phyloP scores from a whole-genome alignment of 116 monocot genomes.

The Trichopus zeylanicus region DNA sequence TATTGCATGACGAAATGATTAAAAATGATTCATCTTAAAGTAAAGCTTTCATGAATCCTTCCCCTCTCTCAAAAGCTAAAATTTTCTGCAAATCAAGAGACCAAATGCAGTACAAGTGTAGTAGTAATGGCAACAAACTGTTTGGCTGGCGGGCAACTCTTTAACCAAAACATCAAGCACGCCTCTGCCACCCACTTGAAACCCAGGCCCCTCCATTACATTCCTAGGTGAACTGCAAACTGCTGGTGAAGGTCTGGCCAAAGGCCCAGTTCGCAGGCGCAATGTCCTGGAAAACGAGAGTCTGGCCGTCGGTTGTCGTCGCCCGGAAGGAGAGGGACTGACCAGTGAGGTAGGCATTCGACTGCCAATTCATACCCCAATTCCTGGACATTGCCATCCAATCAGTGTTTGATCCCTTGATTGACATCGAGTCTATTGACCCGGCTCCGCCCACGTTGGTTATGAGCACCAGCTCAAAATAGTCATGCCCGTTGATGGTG shows the following conservation, averaged over 20 bases:
- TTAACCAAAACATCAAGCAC: slow-evolving; percentile 2
- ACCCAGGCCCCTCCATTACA: neutral
- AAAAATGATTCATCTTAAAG: too few species aligned
- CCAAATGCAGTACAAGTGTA: neutral
- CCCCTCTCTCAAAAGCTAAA: too few species aligned
- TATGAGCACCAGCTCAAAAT: slow-evolving; percentile 43
- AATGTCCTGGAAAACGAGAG: slow-evolving; percentile 17
- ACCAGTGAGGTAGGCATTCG: slow-evolving; percentile 27
- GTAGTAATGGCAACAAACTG: neutral
- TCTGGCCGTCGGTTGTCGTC: slow-evolving; percentile 23
- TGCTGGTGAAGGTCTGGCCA: slow-evolving; percentile 33
- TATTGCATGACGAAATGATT: too few species aligned
- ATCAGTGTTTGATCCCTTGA: slow-evolving; percentile 34
- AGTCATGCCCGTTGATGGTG: slow-evolving; percentile 31
- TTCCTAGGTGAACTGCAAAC: slow-evolving; percentile 20
- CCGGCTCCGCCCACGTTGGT: slow-evolving; percentile 38
- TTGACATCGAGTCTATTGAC: slow-evolving; percentile 20
- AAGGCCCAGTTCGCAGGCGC: slow-evolving; percentile 23
- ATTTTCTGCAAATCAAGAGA: neutral
- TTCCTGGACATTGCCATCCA: slow-evolving; percentile 39
- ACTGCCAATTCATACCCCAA: slow-evolving; percentile 54
- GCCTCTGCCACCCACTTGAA: slow-evolving; percentile 14
- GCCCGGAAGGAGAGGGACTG: slow-evolving; percentile 33
- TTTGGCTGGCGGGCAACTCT: slow-evolving; percentile 14
- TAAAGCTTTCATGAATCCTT: too few species aligned